These are phyloP conservation scores for Mycena latifolia DNA, from an alignment of 768 basidiomycete genomes.

Conservation along the genomic window DNA sequence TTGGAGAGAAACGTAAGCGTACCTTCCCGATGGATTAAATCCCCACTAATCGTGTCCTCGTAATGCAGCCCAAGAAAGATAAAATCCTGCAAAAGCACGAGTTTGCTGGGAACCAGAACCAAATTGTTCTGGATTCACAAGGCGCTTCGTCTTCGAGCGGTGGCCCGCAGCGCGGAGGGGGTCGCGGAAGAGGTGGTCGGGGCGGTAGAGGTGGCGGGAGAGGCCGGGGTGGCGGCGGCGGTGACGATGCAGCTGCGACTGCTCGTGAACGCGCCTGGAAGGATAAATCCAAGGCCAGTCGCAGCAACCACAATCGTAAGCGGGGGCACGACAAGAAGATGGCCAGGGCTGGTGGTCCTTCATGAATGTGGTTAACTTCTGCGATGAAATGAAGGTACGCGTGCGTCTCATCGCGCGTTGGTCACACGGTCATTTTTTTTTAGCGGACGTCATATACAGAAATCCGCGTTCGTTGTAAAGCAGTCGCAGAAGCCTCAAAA, in stretches of 20 bases:
- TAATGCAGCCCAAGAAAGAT: conserved; percentile 78
- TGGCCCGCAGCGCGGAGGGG: conserved; percentile 40
- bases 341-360: conserved; percentile 68
- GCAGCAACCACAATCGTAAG: conserved; percentile 81
- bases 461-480: too few species aligned
- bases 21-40: conserved; percentile 4
- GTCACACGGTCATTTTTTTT: too few species aligned
- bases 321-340: conserved; percentile 93
- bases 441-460: too few species aligned
- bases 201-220: too few species aligned
- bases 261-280: conserved; percentile 77
- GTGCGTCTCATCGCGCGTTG: too few species aligned
- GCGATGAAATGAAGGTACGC: neutral
- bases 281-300: conserved; percentile 81
- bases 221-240: conserved; percentile 51
- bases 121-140: conserved; percentile 16
- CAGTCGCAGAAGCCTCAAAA: too few species aligned
- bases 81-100: conserved; percentile 82
- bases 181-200: conserved; percentile 56
- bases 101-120: conserved; percentile 73
- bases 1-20: conserved; percentile 85
- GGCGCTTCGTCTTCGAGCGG: conserved; percentile 30
- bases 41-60: neutral
- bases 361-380: conserved; percentile 12
- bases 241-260: conserved; percentile 46